Percentiles rank a stretch among this genome's conserved stretches.
phyloP scores from a whole-genome alignment of 139 green algal species.

The Mesostigma viride region DNA sequence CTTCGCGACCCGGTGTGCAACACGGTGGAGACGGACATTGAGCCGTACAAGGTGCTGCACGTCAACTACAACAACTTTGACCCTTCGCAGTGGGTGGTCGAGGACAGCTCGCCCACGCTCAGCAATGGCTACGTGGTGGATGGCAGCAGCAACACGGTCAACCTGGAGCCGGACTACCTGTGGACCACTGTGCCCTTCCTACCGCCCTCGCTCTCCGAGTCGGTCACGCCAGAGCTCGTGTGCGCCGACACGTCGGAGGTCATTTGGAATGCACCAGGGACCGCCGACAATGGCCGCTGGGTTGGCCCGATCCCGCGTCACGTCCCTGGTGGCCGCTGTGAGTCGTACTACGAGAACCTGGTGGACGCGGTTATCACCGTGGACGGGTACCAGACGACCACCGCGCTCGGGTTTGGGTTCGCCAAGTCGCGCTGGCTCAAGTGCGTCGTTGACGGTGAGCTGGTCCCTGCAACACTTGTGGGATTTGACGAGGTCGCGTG shows the following conservation, averaged over 20 bases:
- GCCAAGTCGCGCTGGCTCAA: conserved; percentile 17
- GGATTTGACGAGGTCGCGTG: conserved; percentile 13
- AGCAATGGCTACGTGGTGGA: not conserved
- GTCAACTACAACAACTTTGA: conserved; percentile 16
- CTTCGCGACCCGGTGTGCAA: conserved; percentile 9
- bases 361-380: not conserved
- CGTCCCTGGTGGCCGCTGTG: not conserved
- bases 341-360: not conserved
- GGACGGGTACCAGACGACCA: conserved; percentile 13
- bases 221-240: not conserved
- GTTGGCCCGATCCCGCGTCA: no score
- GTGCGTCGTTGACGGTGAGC: conserved; percentile 15
- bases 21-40: not conserved
- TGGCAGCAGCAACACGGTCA: not conserved
- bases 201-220: conserved; percentile 11
- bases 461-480: conserved; percentile 4
- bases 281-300: no score
- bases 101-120: not conserved
- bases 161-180: not conserved
- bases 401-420: conserved; percentile 22
- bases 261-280: no score
- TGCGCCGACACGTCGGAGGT: no score
- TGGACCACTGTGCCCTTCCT: conserved; percentile 18
- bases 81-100: not conserved
- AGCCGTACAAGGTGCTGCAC: conserved; percentile 8